Base-by-base conservation (phyloP, 2,329 filamentous ascomycete genomes). In the Colletotrichum sp. region DNA sequence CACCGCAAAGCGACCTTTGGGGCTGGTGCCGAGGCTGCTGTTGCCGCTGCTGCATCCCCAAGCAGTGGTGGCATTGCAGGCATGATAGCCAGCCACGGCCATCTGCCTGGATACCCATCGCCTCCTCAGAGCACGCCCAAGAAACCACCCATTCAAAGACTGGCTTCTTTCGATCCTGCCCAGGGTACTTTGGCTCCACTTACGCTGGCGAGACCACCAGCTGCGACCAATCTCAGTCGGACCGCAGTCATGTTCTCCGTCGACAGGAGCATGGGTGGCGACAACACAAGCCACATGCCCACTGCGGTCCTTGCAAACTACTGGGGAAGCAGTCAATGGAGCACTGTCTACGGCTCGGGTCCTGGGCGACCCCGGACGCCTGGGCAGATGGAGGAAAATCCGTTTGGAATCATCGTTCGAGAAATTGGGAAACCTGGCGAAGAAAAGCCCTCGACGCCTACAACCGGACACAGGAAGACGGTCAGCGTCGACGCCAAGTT, bases 231-330 rank as follows among this genome's bases (percentile, higher is more conserved):
- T 77, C 90, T 98, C 80, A 98, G 96, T 85, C 95, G 95, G 81
- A 92, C 92, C 26, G 96, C 96, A 26, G 94, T 98, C 28, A 89
- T 95, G 30, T 91, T 96, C 18, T 95, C 94, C 79, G 94, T 93
- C 67, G 96, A 98, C 81, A 91, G 93, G 75, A 92, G 92, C 3
- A 88, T 95, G 72, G 90, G 90, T 4, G 84, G 92, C 21, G 92
- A 92, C n/a, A 91, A 88, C 62, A 89, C 89, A n/a, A 91, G 94
- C 56, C 91, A 91, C 26, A 92, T 98, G 84, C 95, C 96, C 2
- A 94, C 94, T 65, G 95, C 95, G 16, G 92, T 98, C 76, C 91
- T 98, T 87, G 96, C 96, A 36, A 98, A 98, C 82, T 90, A 97
- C 71, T 98, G 96, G 96, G 96, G 96, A 65, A 97, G 93, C 80